Evolutionary conservation across 2,329 filamentous ascomycete species (phyloP), one percentile per base, ranked within the genome.

Genomic region (Pyricularia sp.): DNA sequence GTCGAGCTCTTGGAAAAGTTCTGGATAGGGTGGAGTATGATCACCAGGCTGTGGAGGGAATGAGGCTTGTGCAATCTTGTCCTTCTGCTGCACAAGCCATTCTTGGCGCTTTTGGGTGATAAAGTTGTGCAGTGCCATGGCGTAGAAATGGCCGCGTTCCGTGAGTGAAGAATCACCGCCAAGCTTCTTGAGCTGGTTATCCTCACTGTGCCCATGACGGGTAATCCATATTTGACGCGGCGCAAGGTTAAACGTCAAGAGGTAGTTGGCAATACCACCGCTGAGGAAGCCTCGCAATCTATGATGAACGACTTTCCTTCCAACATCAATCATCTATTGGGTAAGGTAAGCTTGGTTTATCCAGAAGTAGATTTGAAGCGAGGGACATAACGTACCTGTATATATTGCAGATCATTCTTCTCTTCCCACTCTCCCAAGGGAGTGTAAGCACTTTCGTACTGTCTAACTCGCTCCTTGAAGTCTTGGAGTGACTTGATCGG

Each of bases 181-280:
- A 70, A 99, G 92, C 78, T 92, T 96, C 71, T 94, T 93, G 2
- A 88, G 84, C 69, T 92, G 85, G 76, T 99, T 97, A 77, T 99
- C 95, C 70, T 87, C 77, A 69, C 93, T 97, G 79, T 97, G 92
- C 61, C 95, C 95, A 76, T 98, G 95, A 67, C 95, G 85, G 1
- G 95, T 98, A 76, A 99, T 96, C 95, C 95, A 99, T 70, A 99
- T 98, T 78, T 97, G 94, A 68, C 95, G 87, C 0, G 95, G 94
- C 0, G 94, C 92, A 20, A 99, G 86, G 74, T 99, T 98, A 84
- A 99, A 99, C 74, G 97, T 98, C 64, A 95, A 91, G 11, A 99
- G 85, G 75, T 98, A 99, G 72, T 94, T 97, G 69, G 95, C 93
- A 69, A 97, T 95, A 71, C 95, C 92, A 58, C 92, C 92, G 69